phyloP scores from a whole-genome alignment of 2,329 filamentous ascomycete genomes.

The Aspergillus ochraceoroseus region DNA sequence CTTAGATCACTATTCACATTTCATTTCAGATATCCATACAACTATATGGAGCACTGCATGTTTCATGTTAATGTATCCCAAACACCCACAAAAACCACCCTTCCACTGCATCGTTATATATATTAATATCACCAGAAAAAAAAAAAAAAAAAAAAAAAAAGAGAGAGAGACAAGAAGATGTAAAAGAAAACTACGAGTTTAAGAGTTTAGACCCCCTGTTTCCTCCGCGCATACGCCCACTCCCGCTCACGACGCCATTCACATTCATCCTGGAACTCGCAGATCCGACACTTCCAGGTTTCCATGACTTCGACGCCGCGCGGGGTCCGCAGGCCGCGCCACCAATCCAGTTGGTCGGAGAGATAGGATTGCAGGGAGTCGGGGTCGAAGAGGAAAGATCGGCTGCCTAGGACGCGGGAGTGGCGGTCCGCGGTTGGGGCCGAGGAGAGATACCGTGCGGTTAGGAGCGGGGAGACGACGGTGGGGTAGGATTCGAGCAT shows the following conservation, averaged over 20 bases:
- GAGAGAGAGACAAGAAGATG: too few species aligned
- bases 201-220: conserved; percentile 1
- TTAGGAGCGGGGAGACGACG: conserved; percentile 43
- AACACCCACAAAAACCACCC: too few species aligned
- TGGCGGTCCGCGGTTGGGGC: conserved; percentile 24
- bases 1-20: too few species aligned
- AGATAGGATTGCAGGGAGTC: conserved; percentile 62
- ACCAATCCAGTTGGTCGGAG: conserved; percentile 71
- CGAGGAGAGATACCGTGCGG: conserved; percentile 43
- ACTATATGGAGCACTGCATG: too few species aligned
- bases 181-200: too few species aligned
- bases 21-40: too few species aligned
- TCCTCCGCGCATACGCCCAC: conserved; percentile 47
- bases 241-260: conserved; percentile 70
- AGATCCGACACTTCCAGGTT: conserved; percentile 79
- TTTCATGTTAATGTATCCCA: too few species aligned
- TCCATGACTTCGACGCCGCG: conserved; percentile 76
- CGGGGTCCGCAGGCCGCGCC: conserved; percentile 69
- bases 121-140: too few species aligned
- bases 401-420: conserved; percentile 47
- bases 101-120: too few species aligned
- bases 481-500: conserved; percentile 37
- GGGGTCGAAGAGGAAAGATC: conserved; percentile 63
- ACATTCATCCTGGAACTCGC: conserved; percentile 76
- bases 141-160: too few species aligned